Percentiles rank a stretch among this genome's conserved stretches.
phyloP scores from a whole-genome alignment of 2,329 filamentous ascomycete genomes.

The Apiospora aurea region DNA sequence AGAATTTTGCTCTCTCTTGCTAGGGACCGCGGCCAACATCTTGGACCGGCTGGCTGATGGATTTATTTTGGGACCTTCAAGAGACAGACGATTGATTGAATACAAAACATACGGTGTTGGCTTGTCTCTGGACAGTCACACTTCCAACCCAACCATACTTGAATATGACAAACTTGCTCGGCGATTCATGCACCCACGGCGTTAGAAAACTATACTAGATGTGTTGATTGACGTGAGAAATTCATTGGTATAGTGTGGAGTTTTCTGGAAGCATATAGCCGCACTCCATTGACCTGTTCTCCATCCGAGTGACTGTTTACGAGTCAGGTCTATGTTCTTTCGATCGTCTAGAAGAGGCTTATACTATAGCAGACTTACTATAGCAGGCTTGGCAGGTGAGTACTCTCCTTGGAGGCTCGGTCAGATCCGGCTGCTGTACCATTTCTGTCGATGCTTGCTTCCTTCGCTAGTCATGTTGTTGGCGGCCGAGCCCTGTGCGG shows the following conservation, averaged over 20 bases:
- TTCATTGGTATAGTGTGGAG: background rate
- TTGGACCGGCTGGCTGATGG: constrained; percentile 9
- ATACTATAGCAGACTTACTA: background rate
- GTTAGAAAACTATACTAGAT: background rate
- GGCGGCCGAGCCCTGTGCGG: background rate
- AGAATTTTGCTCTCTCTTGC: background rate
- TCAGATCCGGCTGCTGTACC: background rate
- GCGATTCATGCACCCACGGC: background rate
- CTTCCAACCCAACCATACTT: background rate
- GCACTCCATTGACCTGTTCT: background rate
- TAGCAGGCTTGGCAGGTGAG: background rate
- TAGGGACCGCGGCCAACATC: constrained; percentile 13
- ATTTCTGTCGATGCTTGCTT: background rate
- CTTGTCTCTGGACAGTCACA: constrained; percentile 4
- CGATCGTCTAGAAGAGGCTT: background rate
- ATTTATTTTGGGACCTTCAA: constrained; percentile 18
- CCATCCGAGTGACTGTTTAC: background rate
- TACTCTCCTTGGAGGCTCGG: background rate
- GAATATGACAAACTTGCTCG: background rate
- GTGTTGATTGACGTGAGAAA: background rate
- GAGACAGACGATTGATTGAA: constrained; percentile 16
- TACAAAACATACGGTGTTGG: background rate
- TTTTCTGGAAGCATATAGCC: background rate
- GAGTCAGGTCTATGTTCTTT: background rate
- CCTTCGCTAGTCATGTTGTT: background rate